phyloP scores from a whole-genome alignment of 345 rosid species.

The Eucalyptus sp. region DNA sequence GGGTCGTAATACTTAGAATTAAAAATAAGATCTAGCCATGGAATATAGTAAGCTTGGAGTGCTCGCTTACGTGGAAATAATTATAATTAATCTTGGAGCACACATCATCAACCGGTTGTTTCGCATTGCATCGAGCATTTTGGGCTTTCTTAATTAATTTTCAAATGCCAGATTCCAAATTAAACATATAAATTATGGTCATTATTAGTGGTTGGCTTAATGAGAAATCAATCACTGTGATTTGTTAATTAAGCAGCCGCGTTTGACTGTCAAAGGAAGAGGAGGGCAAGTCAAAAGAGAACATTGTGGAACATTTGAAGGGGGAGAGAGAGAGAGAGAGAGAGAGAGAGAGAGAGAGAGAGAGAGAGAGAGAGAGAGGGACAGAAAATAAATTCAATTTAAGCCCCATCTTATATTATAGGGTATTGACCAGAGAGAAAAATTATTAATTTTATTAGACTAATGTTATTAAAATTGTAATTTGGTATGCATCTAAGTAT shows the following conservation, averaged over 20 bases:
- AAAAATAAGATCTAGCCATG: neutral
- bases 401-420: neutral
- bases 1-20: neutral
- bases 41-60: neutral
- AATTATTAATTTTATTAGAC: neutral
- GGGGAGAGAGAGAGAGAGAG: fast-evolving
- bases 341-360: fast-evolving
- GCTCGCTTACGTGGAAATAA: neutral
- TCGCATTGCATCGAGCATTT: neutral
- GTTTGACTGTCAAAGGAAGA: neutral
- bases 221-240: neutral
- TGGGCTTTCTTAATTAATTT: neutral
- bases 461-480: neutral
- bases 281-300: neutral
- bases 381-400: neutral
- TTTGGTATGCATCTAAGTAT: neutral
- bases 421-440: neutral
- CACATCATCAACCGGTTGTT: neutral
- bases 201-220: neutral
- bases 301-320: neutral
- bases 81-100: neutral
- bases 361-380: neutral
- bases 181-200: neutral
- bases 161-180: neutral
- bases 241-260: neutral